A percentile compares a stretch with the other conserved stretches of the same genome.
Conservation (phyloP, 1,284 basidiomycete genomes). For the Austroboletus rostrupii region DNA sequence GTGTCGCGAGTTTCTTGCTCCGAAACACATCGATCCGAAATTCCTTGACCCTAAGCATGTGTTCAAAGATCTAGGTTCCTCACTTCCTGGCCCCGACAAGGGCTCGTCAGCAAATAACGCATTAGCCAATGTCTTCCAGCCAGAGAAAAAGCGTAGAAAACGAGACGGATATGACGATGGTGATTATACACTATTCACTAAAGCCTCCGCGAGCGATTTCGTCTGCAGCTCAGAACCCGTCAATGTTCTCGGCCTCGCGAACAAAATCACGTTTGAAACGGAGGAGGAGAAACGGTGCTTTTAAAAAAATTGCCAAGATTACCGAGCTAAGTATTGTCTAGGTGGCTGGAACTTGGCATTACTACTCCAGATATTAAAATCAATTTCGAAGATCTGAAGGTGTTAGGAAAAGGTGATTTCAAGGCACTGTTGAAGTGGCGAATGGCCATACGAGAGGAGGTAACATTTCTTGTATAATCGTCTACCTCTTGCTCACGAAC, state of each 20-base stretch:
- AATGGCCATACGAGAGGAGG: constrained; percentile 78
- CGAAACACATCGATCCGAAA: constrained; percentile 95
- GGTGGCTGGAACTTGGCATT: constrained; percentile 70
- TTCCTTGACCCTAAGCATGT: constrained; percentile 98
- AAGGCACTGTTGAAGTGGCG: constrained; percentile 93
- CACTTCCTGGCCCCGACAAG: constrained; percentile 48
- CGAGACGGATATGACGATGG: constrained; percentile 97
- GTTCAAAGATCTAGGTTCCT: constrained; percentile 83
- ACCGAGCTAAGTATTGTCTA: constrained; percentile 24
- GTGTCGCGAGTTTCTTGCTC: constrained; percentile 92
- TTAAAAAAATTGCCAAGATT: too few species aligned
- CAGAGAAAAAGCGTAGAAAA: constrained; percentile 92
- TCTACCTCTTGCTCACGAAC: constrained; percentile 4
- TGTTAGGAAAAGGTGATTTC: constrained; percentile 97
- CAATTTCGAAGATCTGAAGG: constrained; percentile 91
- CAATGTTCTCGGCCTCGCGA: constrained; percentile 76
- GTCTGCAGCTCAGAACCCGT: constrained; percentile 74
- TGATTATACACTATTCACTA: constrained; percentile 88
- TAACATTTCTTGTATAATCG: constrained; percentile 25
- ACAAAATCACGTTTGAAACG: constrained; percentile 79
- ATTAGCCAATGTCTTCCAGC: constrained; percentile 91
- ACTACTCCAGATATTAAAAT: constrained; percentile 80
- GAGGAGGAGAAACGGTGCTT: constrained; percentile 87
- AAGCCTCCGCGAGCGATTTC: constrained; percentile 72
- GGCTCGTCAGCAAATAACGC: constrained; percentile 54